Evolutionary conservation across 1,284 basidiomycete genomes (phyloP).

Genomic region (Nidula niveotomentosa): DNA sequence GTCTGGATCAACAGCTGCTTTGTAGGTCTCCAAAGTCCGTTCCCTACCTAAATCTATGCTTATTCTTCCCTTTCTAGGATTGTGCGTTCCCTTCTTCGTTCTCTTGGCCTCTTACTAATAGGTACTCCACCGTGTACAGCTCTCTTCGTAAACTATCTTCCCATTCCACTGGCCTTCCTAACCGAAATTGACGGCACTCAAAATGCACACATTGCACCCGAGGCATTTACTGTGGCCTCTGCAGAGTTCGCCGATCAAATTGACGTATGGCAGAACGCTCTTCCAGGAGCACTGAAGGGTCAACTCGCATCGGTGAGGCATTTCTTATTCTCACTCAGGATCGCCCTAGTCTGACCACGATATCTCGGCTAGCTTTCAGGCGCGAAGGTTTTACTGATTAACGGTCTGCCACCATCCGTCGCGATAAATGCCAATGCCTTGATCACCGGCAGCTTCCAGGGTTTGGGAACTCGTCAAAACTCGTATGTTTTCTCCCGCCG

Average conservation of each 20-base stretch:
- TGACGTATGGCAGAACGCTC: conserved; percentile 53
- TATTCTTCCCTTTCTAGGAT: conserved; percentile 37
- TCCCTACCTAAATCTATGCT: conserved; percentile 35
- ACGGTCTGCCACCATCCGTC: conserved; percentile 48
- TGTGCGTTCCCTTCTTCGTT: conserved; percentile 30
- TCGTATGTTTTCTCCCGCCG: conserved; percentile 19
- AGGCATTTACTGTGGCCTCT: conserved; percentile 54
- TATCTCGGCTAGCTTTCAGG: conserved; percentile 44
- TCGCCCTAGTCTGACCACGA: not conserved
- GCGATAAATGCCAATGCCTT: conserved; percentile 53
- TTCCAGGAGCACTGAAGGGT: conserved; percentile 49
- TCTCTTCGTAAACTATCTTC: conserved; percentile 52
- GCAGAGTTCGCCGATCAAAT: conserved; percentile 58
- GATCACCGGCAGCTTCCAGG: conserved; percentile 44
- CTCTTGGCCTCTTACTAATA: not conserved
- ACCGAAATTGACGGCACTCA: conserved; percentile 46
- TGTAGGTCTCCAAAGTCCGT: conserved; percentile 15
- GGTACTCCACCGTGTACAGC: conserved; percentile 21
- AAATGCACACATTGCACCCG: conserved; percentile 56
- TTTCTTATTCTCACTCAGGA: not conserved
- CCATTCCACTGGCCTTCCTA: conserved; percentile 50
- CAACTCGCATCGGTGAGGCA: conserved; percentile 42
- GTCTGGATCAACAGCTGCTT: conserved; percentile 35
- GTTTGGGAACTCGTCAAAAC: conserved; percentile 51
- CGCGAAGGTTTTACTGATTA: conserved; percentile 53